Base-by-base conservation (phyloP, 257 asterid species). In the Solanum chiquidenum region DNA sequence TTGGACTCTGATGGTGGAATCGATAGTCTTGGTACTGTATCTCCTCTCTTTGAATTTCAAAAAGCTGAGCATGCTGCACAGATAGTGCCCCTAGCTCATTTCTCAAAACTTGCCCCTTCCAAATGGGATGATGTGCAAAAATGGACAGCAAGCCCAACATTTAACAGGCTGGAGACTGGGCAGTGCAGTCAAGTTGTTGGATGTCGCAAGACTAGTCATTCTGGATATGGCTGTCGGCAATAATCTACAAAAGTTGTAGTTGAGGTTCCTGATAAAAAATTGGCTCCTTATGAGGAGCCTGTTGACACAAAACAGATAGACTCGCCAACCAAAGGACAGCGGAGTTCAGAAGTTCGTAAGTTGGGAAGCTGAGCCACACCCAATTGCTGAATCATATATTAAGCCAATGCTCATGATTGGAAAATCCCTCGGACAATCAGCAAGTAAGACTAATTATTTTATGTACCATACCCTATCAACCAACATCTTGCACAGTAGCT, bases 121-220 rank as follows among this genome's bases (percentile, higher is more conserved):
- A 91, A 91, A 73, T 91, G 92, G 92, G 91, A 91, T 35, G 91
- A 89, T 89, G 92, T 86, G 6, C 92, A 91, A 86, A 91, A 91
- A 85, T 91, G 92, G 92, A 89, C 76, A 73, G 92, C 91, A 33
- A 91, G 91, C 90, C 92, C 92, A 20, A 91, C 91, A 31, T 80
- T 79, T 60, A 90, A 85, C 87, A 52, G 86, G 58, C 62, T 27
- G 5, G 88, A 86, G 62, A 87, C 73, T 55, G 87, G 87, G 35
- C 91, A 44, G 64, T 86, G 77, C 62, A 87, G 72, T 86, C 92
- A 91, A 84, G 90, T 89, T 38, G 85, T 71, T 87, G 93, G 91
- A 74, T 82, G 87, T 42, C 90, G 87, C 27, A 90, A 87, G 84
- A 62, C 55, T 71, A 84, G 75, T 86, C 58, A 86, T 88, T 88